These are phyloP conservation scores for Colletotrichum siamense DNA, from an alignment of 2,329 filamentous ascomycete species.

Conservation along the genomic window DNA sequence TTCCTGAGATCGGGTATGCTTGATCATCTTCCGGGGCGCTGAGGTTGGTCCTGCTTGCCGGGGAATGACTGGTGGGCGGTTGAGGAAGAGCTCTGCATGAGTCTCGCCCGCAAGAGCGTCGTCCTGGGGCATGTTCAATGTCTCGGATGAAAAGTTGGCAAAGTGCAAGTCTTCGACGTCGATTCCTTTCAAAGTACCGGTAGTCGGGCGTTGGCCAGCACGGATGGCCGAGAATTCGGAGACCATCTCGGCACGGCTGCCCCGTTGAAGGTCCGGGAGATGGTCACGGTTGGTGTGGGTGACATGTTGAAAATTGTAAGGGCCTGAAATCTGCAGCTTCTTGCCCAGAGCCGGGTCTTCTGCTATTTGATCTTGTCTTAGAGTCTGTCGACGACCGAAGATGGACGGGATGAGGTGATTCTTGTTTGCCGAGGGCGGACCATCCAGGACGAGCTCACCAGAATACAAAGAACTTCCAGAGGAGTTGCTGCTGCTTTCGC, in stretches of 20 bases:
- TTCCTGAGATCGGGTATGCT: slow-evolving; percentile 54
- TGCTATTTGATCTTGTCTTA: slow-evolving; percentile 27
- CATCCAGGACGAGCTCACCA: slow-evolving; percentile 44
- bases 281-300: slow-evolving; percentile 61
- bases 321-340: slow-evolving; percentile 63
- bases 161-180: slow-evolving; percentile 49
- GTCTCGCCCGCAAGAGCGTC: not conserved
- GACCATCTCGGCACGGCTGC: slow-evolving; percentile 45
- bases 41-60: slow-evolving; percentile 6
- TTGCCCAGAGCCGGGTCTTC: slow-evolving; percentile 30
- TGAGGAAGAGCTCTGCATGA: not conserved
- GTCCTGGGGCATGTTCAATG: slow-evolving; percentile 29
- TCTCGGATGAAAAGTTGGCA: slow-evolving; percentile 54
- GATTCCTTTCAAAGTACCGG: slow-evolving; percentile 40
- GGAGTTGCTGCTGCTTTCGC: slow-evolving; percentile 55
- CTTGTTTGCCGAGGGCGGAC: slow-evolving; percentile 35
- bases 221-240: slow-evolving; percentile 50
- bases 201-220: slow-evolving; percentile 38
- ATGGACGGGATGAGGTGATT: slow-evolving; percentile 56
- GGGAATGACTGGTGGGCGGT: not conserved
- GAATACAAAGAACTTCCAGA: slow-evolving; percentile 55
- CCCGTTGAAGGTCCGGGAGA: slow-evolving; percentile 43
- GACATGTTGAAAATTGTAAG: slow-evolving; percentile 72
- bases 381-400: slow-evolving; percentile 54
- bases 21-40: slow-evolving; percentile 41